A percentile compares a stretch with the other conserved stretches of the same genome.
Evolutionary conservation across 176 grass and related monocot genomes (phyloP).

Genomic region (Rhynchospora breviuscula): DNA sequence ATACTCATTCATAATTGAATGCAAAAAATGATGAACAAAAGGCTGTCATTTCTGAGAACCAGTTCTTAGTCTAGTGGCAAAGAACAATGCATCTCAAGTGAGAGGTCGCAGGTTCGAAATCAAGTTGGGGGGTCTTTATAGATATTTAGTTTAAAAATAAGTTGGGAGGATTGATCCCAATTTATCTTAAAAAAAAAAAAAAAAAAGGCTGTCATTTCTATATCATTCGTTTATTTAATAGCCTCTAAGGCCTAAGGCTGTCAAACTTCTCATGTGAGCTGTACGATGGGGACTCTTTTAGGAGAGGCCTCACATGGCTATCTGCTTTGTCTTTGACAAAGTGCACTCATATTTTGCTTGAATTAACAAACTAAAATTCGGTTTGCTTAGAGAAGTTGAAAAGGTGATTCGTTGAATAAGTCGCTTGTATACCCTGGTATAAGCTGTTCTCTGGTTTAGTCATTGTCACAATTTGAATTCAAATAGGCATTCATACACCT

Average conservation of each 20-base stretch:
- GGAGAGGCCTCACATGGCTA: neutral
- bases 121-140: too few relatives aligned
- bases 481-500: neutral
- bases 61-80: too few relatives aligned
- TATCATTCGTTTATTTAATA: neutral
- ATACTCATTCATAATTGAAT: neutral
- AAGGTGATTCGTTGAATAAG: neutral
- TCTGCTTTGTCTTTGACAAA: neutral
- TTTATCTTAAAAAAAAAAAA: too few relatives aligned
- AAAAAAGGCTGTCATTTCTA: neutral
- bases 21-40: too few relatives aligned
- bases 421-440: neutral
- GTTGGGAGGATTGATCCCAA: too few relatives aligned
- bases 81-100: too few relatives aligned
- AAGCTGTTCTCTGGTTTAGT: neutral
- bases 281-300: constrained; percentile 4
- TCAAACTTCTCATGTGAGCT: constrained; percentile 10
- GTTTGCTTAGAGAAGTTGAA: neutral
- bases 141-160: too few relatives aligned
- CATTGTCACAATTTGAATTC: neutral
- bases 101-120: too few relatives aligned
- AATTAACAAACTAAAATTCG: neutral
- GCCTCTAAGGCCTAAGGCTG: neutral
- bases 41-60: constrained; percentile 7
- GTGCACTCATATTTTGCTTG: neutral